phyloP scores from a whole-genome alignment of 257 asterid genomes.

The Solanum appendiculatum region DNA sequence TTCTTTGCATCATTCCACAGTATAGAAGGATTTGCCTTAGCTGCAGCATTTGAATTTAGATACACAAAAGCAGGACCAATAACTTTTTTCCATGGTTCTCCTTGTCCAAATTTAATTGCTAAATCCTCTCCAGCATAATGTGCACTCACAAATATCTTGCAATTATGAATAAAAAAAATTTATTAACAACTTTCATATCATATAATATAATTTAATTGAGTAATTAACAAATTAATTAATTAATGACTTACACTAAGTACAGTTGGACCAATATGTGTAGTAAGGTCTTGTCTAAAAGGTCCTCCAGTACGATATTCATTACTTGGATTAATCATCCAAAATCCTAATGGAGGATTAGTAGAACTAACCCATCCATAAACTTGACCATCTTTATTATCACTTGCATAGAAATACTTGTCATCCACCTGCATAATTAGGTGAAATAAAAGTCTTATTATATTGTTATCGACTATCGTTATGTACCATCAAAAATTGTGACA shows the following conservation, averaged over 20 bases:
- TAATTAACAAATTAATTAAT: not conserved
- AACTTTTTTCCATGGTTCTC: conserved; percentile 65
- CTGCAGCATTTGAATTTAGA: conserved; percentile 28
- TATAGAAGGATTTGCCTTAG: conserved; percentile 23
- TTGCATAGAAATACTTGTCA: conserved; percentile 49
- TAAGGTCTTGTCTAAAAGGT: conserved; percentile 58
- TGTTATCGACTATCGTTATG: not conserved
- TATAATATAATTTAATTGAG: not conserved
- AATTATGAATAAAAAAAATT: not conserved
- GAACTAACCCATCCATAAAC: conserved; percentile 49
- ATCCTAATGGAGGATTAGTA: conserved; percentile 19
- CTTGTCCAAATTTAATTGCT: conserved; percentile 24
- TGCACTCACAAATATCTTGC: conserved; percentile 52
- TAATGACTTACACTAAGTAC: conserved; percentile 36
- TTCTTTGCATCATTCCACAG: conserved; percentile 58
- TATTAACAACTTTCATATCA: not conserved
- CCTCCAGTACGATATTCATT: conserved; percentile 55
- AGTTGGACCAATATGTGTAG: conserved; percentile 61
- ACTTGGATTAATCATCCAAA: conserved; percentile 73
- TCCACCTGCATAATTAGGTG: conserved; percentile 35
- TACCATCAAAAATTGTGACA: not conserved
- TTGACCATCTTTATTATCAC: conserved; percentile 38
- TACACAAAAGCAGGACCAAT: conserved; percentile 51
- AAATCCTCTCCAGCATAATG: conserved; percentile 61
- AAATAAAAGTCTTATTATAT: not conserved